Percentiles rank a stretch among this genome's conserved stretches.
Evolutionary conservation across 148 eudicot genomes (phyloP).

Genomic region (Rheum nobile): DNA sequence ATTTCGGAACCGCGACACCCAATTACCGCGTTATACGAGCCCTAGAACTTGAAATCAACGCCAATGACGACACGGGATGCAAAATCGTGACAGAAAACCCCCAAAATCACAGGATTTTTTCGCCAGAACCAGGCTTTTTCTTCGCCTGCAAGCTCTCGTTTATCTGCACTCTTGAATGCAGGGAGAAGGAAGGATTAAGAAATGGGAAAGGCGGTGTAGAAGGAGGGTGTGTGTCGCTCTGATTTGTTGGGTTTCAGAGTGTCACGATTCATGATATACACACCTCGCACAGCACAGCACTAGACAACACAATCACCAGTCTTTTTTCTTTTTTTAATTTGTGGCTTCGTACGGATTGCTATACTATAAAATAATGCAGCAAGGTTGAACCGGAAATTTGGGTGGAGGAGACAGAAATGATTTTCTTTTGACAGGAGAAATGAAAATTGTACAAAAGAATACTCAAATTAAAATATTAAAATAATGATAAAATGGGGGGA

Average conservation of each 20-base stretch:
- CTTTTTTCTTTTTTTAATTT: neutral
- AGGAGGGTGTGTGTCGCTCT: neutral
- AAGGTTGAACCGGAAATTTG: neutral
- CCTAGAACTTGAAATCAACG: neutral
- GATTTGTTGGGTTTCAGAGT: constrained; percentile 8
- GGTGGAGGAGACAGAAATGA: neutral
- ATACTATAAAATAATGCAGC: neutral
- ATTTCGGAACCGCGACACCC: neutral
- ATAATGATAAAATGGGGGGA: neutral
- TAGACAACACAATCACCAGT: neutral
- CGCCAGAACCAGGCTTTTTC: neutral
- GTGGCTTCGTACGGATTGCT: neutral
- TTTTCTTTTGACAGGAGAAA: neutral
- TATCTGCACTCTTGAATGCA: neutral
- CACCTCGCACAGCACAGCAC: constrained; percentile 1
- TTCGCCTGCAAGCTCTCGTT: neutral
- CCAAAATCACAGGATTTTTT: neutral
- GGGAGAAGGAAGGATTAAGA: neutral
- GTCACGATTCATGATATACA: constrained; percentile 7
- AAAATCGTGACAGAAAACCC: neutral
- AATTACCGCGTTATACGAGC: neutral
- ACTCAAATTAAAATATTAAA: neutral
- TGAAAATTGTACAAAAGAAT: neutral
- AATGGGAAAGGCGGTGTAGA: neutral
- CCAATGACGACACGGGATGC: neutral